Conservation (phyloP, 148 eudicot genomes). For the Arbutus unedo region DNA sequence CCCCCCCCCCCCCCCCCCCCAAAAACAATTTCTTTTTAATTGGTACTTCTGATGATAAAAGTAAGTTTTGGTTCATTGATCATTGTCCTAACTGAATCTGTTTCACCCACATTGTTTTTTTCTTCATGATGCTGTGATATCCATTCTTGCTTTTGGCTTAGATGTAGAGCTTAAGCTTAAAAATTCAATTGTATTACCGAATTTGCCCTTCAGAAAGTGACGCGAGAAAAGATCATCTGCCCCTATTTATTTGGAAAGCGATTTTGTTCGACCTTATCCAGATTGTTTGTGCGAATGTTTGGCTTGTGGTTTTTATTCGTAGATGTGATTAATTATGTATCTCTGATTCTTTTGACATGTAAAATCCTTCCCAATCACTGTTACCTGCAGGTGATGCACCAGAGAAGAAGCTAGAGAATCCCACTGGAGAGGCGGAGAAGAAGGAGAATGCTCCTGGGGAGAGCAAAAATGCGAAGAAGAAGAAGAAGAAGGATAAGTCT, state of each 20-base stretch:
- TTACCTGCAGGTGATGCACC: slow-evolving; percentile 37
- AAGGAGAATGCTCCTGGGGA: slow-evolving; percentile 56
- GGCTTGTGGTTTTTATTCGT: slow-evolving; percentile 9
- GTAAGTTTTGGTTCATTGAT: not conserved
- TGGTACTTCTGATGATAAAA: not conserved
- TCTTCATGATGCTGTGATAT: not conserved
- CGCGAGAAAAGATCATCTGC: not conserved
- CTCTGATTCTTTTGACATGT: not conserved
- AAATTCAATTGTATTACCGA: not conserved
- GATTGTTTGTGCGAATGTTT: not conserved
- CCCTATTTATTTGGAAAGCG: not conserved
- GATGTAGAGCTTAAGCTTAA: not conserved
- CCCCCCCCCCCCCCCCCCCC: not conserved
- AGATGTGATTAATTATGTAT: not conserved
- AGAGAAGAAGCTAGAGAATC: slow-evolving; percentile 54
- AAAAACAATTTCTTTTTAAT: not conserved
- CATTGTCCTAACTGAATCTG: not conserved
- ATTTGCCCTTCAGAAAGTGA: not conserved
- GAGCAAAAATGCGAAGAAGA: slow-evolving; percentile 79
- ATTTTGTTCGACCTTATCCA: not conserved
- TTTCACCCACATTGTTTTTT: not conserved
- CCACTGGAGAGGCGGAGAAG: slow-evolving; percentile 51
- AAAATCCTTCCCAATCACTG: not conserved
- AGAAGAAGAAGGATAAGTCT: slow-evolving; percentile 83
- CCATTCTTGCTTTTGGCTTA: not conserved